Base-by-base conservation (phyloP, 257 asterid genomes). In the Cinchona pubescens region DNA sequence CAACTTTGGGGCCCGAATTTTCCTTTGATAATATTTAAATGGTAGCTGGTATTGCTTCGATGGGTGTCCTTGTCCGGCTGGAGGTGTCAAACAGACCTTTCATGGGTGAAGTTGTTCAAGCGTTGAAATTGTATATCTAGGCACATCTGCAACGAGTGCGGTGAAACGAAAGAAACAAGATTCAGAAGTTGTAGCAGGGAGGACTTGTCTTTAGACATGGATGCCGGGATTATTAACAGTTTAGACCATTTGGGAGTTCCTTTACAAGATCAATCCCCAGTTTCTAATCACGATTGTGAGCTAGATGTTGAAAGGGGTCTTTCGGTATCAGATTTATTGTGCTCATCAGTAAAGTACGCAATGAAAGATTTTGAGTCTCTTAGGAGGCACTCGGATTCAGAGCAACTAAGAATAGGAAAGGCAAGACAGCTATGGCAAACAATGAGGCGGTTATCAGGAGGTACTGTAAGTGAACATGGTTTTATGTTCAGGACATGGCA, bases 91-190 rank as follows among this genome's bases (percentile, higher is more conserved):
- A 92, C 83, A 79, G 99, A 60, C 98, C 98, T 8, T 95, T 86
- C 80, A 95, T 95, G 99, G 97, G 99, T 10, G 99, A 95, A 79
- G 98, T 95, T 4, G 94, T 92, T 65, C 99, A 95, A 76, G 99
- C 98, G 16, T 77, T 92, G 70, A 95, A 91, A 78, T 85, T 95
- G 48, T n/a, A n/a, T n/a, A n/a, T n/a, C n/a, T n/a, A n/a, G n/a
- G n/a, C n/a, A n/a, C n/a, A 89, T 95, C 13, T 90, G 91, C 81
- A 87, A 83, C 1, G 91, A 92, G 91, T 85, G 87, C 10, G 90
- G 88, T 10, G 87, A 85, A 63, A 79, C 80, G 9, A 85, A 42
- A 63, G 92, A 81, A 59, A 48, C 65, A 6, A 76, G 67, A 12
- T 85, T 91, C 29, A 82, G 84, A 82, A 88, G 83, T 65, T 77